Evolutionary conservation across 306 rosid species (phyloP).

Genomic region (Dalbergia oliveri): DNA sequence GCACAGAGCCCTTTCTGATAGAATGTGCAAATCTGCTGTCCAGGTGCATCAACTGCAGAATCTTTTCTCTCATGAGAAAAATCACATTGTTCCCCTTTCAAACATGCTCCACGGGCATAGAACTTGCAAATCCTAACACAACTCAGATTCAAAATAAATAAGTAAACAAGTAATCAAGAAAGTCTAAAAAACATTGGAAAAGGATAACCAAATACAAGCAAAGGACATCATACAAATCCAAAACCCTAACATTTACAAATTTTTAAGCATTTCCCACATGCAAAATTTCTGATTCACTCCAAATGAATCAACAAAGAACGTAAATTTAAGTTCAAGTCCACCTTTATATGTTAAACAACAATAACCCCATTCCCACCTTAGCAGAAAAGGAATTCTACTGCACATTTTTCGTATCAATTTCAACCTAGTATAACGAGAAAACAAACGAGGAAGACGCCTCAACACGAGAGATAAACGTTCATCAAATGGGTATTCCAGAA

Average conservation of each 20-base stretch:
- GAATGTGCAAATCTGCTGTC: conserved; percentile 74
- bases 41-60: conserved; percentile 59
- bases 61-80: conserved; percentile 79
- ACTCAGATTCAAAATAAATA: conserved; percentile 20
- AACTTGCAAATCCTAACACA: conserved; percentile 73
- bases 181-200: background rate
- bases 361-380: background rate
- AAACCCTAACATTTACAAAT: conserved; percentile 21
- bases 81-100: conserved; percentile 93
- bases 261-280: conserved; percentile 11
- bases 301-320: background rate
- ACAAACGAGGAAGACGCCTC: too few relatives aligned
- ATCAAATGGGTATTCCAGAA: background rate
- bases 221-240: conserved; percentile 11
- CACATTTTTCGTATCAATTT: background rate
- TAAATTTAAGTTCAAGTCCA: conserved; percentile 14
- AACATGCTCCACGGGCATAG: conserved; percentile 83
- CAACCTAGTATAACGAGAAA: background rate
- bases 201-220: background rate
- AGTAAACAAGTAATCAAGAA: background rate
- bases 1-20: conserved; percentile 80
- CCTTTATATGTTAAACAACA: background rate
- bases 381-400: background rate
- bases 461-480: background rate
- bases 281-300: conserved; percentile 10